Base-by-base conservation (phyloP, 2,329 filamentous ascomycete species). In the Albifimbria verrucaria region DNA sequence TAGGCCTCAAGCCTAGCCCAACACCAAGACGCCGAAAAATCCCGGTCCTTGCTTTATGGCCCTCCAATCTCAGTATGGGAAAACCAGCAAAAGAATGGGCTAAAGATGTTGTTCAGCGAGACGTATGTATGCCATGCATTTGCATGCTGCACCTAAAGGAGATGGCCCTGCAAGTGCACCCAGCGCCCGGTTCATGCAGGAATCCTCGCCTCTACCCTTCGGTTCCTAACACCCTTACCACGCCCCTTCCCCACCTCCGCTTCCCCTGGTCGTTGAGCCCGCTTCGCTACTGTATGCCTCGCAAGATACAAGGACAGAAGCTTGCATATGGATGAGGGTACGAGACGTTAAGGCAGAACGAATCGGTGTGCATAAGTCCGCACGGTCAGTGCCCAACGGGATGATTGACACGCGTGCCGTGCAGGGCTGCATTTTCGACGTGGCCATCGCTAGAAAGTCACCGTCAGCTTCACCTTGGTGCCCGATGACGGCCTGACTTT, bases 81-180 rank as follows among this genome's bases (percentile, higher is more conserved):
- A 54, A 53, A 53, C 41, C 54, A 44, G 44, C 53, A 54, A 50
- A n/a, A n/a, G n/a, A n/a, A n/a, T n/a, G n/a, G n/a, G n/a, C n/a
- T n/a, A n/a, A n/a, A n/a, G 50, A 26, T 50, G 46, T 54, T 51
- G 49, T 28, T 56, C 55, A 58, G 58, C 62, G 60, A 62, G 63
- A 59, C 63, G 62, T 65, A 62, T 54, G 54, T 64, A 65, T 65
- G 63, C 63, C 62, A 64, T 65, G 63, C 63, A 65, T 65, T 65
- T 48, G 58, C 63, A 52, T 65, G 57, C 62, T 65, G 63, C 63
- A 65, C 54, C 62, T 65, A 65, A 65, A 24, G 48, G 22, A 10
- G 7, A 32, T 28, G 26, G n/a, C 18, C 43, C 43, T 53, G 50
- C 39, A 53, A 54, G 54, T 52, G 54, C 59, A 59, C 58, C 56